phyloP scores from a whole-genome alignment of 2,329 filamentous ascomycete genomes.

The Cercospora citrullina region DNA sequence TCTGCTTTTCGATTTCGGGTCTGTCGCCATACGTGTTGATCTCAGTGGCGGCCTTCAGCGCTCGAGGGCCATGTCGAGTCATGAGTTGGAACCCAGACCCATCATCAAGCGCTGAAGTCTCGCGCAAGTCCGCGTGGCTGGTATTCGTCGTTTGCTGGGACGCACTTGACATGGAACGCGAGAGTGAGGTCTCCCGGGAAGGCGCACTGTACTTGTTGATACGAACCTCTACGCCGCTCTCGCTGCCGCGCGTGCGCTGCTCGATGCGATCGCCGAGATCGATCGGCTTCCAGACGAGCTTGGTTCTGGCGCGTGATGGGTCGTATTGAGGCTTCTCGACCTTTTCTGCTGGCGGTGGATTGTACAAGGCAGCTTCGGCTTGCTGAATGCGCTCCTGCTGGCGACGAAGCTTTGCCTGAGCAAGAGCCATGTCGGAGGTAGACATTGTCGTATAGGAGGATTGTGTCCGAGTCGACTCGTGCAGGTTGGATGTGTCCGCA shows the following conservation, averaged over 20 bases:
- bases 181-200: constrained; percentile 31
- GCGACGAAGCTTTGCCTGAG: constrained; percentile 37
- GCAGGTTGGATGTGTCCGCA: background rate
- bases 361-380: constrained; percentile 33
- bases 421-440: constrained; percentile 23
- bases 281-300: constrained; percentile 33
- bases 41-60: background rate
- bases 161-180: constrained; percentile 33
- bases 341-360: constrained; percentile 17
- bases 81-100: constrained; percentile 37
- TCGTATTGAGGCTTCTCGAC: constrained; percentile 19
- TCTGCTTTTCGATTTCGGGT: constrained; percentile 31
- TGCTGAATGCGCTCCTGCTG: constrained; percentile 37
- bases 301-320: constrained; percentile 30
- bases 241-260: constrained; percentile 6
- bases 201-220: constrained; percentile 35
- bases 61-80: constrained; percentile 29
- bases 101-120: constrained; percentile 25
- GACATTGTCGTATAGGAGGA: background rate
- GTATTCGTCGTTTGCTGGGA: constrained; percentile 30
- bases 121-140: constrained; percentile 18
- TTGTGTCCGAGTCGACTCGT: background rate
- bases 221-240: constrained; percentile 30
- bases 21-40: constrained; percentile 32
- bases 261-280: constrained; percentile 23